Evolutionary conservation across 1,284 basidiomycete species (phyloP), one percentile per base, ranked within the genome.

Genomic region (Papiliotrema laurentii): DNA sequence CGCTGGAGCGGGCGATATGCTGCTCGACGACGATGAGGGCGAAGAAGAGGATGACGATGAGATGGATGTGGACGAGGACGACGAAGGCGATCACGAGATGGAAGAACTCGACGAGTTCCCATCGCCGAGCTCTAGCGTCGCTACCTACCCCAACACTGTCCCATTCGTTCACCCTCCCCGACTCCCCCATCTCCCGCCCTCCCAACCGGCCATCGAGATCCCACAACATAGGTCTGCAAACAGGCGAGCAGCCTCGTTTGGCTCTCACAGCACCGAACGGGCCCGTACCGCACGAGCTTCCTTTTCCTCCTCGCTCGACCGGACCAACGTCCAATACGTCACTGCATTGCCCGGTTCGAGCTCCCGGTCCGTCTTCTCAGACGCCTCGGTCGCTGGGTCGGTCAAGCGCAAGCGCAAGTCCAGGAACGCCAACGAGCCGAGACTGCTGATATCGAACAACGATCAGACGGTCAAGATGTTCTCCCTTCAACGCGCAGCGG

Each of bases 381-480:
- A 14, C 31, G 21, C n/a, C 21, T 25, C 19, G 22, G 35, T 26
- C n/a, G 16, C 31, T 22, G 33, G 43, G 10, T 36, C 31, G 19
- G 37, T 21, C 26, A 42, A 42, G 19, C 40, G 40, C 25, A 45
- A 36, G 16, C 33, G 43, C 26, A 39, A 19, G 40, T 16, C 9
- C 16, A 48, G 19, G 22, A 13, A 18, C 10, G 6, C 10, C 2
- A 62, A 69, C n/a, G 69, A 71, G 49, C 70, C 72, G 0, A 51
- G 72, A 21, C 51, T 74, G 18, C 51, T 74, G 18, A 64, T 74
- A 10, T 68, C 64, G 16, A 74, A 72, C 56, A 74, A 74, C 47
- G 72, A 74, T 54, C 64, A 66, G 47, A 68, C 66, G 5, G 66
- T 73, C 47, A 71, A 71, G 42, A 64, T 74, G 58, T 73, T 68